Evolutionary conservation across 805 yeast genomes (phyloP), one percentile per base, ranked within the genome.

Genomic region (Kuraishia hungarica): DNA sequence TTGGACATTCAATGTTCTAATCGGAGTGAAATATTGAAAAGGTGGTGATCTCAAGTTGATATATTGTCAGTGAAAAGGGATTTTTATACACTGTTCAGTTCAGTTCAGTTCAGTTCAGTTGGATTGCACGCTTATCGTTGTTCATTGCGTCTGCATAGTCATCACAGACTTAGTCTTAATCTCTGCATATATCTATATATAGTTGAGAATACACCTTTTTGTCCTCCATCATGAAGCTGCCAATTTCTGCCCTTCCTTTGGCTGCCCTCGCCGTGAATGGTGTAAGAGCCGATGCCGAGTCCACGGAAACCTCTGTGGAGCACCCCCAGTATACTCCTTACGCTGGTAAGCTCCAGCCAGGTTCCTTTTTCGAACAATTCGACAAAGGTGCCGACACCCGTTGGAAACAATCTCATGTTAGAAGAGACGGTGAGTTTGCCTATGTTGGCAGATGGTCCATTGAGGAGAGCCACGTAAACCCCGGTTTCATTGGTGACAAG

Each of bases 361-460:
- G 75, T 19, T 74, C 88, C 1, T 80, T 84, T 63, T 83, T 84
- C 61, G 94, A 88, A 67, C 87, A 85, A 61, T 88, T 88, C 60
- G 70, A 67, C 55, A 70, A 66, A 53, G 70, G 71, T 54, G 72
- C 68, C 67, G 63, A 64, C 35, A 70, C 69, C 23, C 66, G 74
- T 54, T 86, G 92, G 92, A 73, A 72, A 56, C 74, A 79, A n/a
- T 87, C 96, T 17, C 71, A 75, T 51, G 81, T 81, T 8, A 71
- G 67, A 59, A 78, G 75, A 59, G 78, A 76, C 55, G 83, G 78
- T 39, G 82, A 78, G 61, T 76, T 79, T 60, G 65, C 83, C 2
- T 89, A 87, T 64, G 76, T 67, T 35, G 97, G 97, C 21, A 71
- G 81, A 65, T 90, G 97, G 97, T 71, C 72, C 7, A 74, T 91